Conservation (phyloP, 2,329 filamentous ascomycete genomes). For the Sordariomycetes sp. region DNA sequence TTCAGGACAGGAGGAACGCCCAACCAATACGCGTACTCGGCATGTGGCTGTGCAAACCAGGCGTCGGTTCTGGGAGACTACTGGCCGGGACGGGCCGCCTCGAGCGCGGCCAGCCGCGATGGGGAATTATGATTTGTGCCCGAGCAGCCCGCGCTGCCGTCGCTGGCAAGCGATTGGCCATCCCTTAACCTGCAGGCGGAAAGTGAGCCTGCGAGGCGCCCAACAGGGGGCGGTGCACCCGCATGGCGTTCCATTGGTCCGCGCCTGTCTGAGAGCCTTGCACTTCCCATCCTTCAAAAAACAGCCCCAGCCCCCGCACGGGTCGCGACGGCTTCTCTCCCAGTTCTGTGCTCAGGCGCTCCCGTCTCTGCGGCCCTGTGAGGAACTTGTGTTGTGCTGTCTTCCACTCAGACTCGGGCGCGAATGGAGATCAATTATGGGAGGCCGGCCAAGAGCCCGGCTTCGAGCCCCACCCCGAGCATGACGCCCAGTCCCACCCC, state of each 20-base stretch:
- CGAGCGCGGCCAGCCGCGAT: background rate
- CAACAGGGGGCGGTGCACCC: background rate
- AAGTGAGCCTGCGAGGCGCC: background rate
- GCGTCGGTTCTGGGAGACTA: no score
- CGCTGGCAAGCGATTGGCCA: background rate
- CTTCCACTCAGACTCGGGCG: no score
- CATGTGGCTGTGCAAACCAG: no score
- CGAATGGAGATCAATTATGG: no score
- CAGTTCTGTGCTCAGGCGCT: no score
- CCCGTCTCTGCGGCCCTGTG: no score
- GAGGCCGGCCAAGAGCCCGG: no score
- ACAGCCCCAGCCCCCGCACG: background rate
- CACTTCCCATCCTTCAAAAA: background rate
- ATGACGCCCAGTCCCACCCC: background rate
- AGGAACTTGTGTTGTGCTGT: no score
- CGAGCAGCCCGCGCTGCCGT: background rate
- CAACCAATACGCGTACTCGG: no score
- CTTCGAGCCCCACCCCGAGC: background rate
- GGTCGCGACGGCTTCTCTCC: background rate
- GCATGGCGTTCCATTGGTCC: background rate
- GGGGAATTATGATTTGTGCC: background rate
- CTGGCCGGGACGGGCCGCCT: background rate
- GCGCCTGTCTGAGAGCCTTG: background rate
- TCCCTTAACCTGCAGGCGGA: background rate
- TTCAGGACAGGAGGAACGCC: no score